Conservation (phyloP, 106 monocot species). For the Narthecium ossifragum region DNA sequence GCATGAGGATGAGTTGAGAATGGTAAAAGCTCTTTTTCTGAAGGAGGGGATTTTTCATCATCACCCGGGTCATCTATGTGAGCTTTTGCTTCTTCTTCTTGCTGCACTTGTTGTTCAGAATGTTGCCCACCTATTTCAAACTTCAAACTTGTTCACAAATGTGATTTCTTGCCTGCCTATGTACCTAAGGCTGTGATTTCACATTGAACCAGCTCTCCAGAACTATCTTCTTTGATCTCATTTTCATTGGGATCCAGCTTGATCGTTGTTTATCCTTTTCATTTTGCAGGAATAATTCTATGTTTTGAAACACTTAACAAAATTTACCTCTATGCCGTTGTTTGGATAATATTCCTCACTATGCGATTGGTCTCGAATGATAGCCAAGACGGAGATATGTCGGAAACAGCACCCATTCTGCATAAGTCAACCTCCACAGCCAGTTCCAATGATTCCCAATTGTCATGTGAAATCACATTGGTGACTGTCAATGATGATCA, state of each 20-base stretch:
- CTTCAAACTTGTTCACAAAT: no score
- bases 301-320: slow-evolving; percentile 14
- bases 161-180: no score
- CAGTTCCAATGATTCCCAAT: slow-evolving; percentile 12
- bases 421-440: slow-evolving; percentile 5
- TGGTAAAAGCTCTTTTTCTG: no score
- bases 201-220: no score
- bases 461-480: slow-evolving; percentile 51
- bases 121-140: no score
- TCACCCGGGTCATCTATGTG: no score
- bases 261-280: not conserved
- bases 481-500: slow-evolving; percentile 19
- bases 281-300: slow-evolving; percentile 16
- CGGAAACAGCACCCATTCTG: slow-evolving; percentile 45
- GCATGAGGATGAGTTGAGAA: no score
- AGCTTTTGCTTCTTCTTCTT: no score
- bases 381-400: slow-evolving; percentile 27
- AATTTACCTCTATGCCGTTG: slow-evolving; percentile 23
- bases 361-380: slow-evolving; percentile 51
- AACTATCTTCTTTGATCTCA: not conserved
- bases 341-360: slow-evolving; percentile 21
- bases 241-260: not conserved
- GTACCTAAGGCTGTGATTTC: no score
- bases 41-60: no score
- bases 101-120: no score